phyloP scores from a whole-genome alignment of 2,329 filamentous ascomycete genomes.

The Fusarium tupiense region DNA sequence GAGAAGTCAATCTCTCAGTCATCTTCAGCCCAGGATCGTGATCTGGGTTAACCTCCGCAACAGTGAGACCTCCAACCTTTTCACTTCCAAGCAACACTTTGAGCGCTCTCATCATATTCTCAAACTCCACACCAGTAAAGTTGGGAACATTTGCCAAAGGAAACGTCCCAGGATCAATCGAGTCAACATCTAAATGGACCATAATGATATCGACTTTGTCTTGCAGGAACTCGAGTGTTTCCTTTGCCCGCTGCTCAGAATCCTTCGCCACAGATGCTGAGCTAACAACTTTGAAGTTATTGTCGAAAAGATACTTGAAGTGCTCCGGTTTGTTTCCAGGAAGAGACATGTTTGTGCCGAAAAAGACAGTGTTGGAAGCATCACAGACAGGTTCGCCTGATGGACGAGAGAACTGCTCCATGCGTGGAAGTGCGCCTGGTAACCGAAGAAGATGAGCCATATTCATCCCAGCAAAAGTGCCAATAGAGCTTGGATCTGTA shows the following conservation, averaged over 20 bases:
- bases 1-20: conserved; percentile 13
- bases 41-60: conserved; percentile 37
- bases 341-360: conserved; percentile 34
- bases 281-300: conserved; percentile 34
- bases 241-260: conserved; percentile 16
- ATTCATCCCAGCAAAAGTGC: conserved; percentile 36
- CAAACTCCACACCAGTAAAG: conserved; percentile 34
- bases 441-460: conserved; percentile 30
- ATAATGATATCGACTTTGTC: conserved; percentile 29
- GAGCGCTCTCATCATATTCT: conserved; percentile 33
- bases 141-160: conserved; percentile 34
- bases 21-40: conserved; percentile 30
- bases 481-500: conserved; percentile 22
- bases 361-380: conserved; percentile 29
- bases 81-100: conserved; percentile 3
- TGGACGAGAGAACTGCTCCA: conserved; percentile 29
- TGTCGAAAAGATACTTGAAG: conserved; percentile 35
- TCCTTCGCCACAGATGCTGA: conserved; percentile 18
- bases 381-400: conserved; percentile 33
- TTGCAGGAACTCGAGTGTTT: conserved; percentile 26
- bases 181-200: conserved; percentile 37
- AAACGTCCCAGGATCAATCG: conserved; percentile 32
- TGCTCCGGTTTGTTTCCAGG: conserved; percentile 34
- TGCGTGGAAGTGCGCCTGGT: conserved; percentile 12
- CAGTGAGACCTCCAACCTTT: conserved; percentile 19